phyloP scores from a whole-genome alignment of 495 filamentous ascomycete species.

The Wilcoxina mikolae region DNA sequence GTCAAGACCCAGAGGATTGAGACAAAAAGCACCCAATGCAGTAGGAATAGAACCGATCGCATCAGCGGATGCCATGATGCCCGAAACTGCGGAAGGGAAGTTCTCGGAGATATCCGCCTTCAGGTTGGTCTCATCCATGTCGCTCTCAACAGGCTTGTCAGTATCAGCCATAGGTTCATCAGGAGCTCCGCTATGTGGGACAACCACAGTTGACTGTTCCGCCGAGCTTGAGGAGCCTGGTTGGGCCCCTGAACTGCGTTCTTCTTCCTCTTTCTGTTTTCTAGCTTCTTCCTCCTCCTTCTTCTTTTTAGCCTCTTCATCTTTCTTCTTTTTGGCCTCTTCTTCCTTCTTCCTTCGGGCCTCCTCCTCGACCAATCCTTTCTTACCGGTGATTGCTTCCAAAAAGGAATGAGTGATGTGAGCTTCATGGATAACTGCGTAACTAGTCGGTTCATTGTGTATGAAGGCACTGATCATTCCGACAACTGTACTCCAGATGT shows the following conservation, averaged over 20 bases:
- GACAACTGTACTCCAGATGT: constrained; percentile 85
- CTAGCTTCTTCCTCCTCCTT: constrained; percentile 10
- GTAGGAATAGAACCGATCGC: constrained; percentile 71
- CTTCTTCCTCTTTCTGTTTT: constrained; percentile 10
- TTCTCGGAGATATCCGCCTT: background rate
- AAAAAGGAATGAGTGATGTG: constrained; percentile 75
- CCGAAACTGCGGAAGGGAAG: constrained; percentile 40
- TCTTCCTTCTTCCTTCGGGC: constrained; percentile 28
- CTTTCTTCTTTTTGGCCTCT: constrained; percentile 20
- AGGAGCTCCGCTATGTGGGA: constrained; percentile 9
- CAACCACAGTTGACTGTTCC: background rate
- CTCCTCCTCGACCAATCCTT: constrained; percentile 33
- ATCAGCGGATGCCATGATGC: constrained; percentile 71
- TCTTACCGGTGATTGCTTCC: constrained; percentile 54
- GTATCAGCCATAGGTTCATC: constrained; percentile 4
- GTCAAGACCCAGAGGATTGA: constrained; percentile 77
- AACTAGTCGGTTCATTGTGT: constrained; percentile 97
- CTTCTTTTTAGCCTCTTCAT: constrained; percentile 13
- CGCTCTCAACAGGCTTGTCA: background rate
- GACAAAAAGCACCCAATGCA: constrained; percentile 83
- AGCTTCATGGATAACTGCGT: constrained; percentile 84
- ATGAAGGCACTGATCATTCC: constrained; percentile 90
- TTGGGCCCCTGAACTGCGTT: constrained; percentile 14
- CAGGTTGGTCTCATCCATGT: background rate
- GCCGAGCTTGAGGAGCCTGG: constrained; percentile 6